A percentile compares a stretch with the other conserved stretches of the same genome.
Evolutionary conservation across 805 yeast species (phyloP).

Genomic region (Nakazawaea ambrosiae): DNA sequence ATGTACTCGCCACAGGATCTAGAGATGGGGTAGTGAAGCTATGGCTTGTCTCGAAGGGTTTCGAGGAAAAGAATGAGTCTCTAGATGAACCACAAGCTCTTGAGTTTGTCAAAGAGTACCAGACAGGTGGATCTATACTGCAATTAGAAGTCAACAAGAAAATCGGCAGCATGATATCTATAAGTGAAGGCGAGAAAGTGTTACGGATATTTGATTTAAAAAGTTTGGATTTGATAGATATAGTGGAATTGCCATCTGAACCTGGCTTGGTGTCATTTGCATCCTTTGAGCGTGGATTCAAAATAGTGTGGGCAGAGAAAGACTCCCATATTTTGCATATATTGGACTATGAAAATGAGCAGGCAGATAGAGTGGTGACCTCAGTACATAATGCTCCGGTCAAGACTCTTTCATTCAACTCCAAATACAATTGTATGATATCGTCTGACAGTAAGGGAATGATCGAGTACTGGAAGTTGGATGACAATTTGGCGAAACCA

Average conservation of each 20-base stretch:
- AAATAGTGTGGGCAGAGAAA: conserved; percentile 11
- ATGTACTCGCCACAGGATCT: conserved; percentile 22
- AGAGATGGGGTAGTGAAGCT: conserved; percentile 28
- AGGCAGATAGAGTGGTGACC: conserved; percentile 10
- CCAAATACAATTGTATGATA: conserved; percentile 18
- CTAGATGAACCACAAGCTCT: conserved; percentile 12
- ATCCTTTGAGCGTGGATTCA: conserved; percentile 7
- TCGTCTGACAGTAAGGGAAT: conserved; percentile 24
- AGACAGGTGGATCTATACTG: conserved; percentile 17
- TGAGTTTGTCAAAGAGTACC: conserved; percentile 26
- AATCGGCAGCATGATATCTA: conserved; percentile 17
- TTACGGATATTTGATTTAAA: conserved; percentile 27
- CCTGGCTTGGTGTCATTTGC: conserved; percentile 21
- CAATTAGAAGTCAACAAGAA: conserved; percentile 12
- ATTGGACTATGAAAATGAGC: conserved; percentile 15
- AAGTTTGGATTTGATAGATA: conserved; percentile 28
- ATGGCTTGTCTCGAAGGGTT: conserved; percentile 17
- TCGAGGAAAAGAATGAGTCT: background rate
- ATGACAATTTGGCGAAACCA: conserved; percentile 10
- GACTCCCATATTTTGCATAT: conserved; percentile 14
- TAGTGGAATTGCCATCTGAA: conserved; percentile 19
- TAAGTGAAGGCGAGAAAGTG: conserved; percentile 15
- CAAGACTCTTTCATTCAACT: conserved; percentile 16
- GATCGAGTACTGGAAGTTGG: conserved; percentile 29
- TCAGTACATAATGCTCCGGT: conserved; percentile 20